Percentiles rank a stretch among this genome's conserved stretches.
Conservation (phyloP, 208 protist genomes). For the Acanthamoeba triangularis region DNA sequence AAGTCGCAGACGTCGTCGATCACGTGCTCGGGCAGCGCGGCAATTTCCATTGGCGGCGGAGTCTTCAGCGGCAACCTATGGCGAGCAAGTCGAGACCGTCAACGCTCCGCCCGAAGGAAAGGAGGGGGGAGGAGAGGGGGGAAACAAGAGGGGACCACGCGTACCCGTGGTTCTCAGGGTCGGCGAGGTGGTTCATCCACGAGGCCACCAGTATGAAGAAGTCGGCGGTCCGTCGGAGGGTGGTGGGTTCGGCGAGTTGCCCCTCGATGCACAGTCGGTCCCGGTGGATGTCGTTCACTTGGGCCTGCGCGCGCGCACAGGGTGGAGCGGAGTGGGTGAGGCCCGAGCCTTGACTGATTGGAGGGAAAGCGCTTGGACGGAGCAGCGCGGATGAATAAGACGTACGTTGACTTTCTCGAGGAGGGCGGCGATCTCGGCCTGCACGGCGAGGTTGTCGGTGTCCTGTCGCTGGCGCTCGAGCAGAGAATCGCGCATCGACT, state of each 20-base stretch:
- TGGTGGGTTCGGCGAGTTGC: slow-evolving; percentile 78
- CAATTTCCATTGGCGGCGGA: slow-evolving; percentile 61
- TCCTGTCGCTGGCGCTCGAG: slow-evolving; percentile 29
- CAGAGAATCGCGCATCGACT: slow-evolving; percentile 30
- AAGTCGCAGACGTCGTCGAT: slow-evolving; percentile 84
- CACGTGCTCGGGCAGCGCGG: slow-evolving; percentile 81
- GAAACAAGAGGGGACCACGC: not conserved
- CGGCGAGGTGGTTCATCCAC: slow-evolving; percentile 79
- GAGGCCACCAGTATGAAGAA: slow-evolving; percentile 79
- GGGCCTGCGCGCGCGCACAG: not conserved
- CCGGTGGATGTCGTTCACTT: slow-evolving; percentile 57
- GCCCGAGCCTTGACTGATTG: not conserved
- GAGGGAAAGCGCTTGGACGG: not conserved
- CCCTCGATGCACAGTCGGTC: slow-evolving; percentile 70
- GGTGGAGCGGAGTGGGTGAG: not conserved
- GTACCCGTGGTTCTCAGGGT: slow-evolving; percentile 76
- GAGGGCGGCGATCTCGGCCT: not conserved
- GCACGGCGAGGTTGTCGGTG: not conserved
- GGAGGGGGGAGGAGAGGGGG: not conserved
- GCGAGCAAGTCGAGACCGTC: not conserved
- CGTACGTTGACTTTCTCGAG: slow-evolving; percentile 63
- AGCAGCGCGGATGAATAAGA: not conserved
- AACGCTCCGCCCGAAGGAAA: not conserved
- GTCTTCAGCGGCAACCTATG: slow-evolving; percentile 69
- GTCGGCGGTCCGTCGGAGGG: slow-evolving; percentile 56